Base-by-base conservation (phyloP, 257 asterid species). In the Solanum clarkiae region DNA sequence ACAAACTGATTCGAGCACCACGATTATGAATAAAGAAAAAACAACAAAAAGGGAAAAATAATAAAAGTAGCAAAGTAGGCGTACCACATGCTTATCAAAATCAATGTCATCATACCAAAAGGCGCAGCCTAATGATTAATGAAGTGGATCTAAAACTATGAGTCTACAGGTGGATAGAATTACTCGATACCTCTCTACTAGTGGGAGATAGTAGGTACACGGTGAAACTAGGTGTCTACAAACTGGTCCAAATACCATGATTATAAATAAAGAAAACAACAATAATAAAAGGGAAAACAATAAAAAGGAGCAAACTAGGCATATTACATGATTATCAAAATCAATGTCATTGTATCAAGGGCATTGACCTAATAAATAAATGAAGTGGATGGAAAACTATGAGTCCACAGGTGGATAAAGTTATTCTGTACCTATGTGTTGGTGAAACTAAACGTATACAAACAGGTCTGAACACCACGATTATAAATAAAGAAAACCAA, bases 301-400 rank as follows among this genome's bases (percentile, higher is more conserved):
- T 55, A 36, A 81, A 18, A 54, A 51, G 11, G 83, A 80, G 84
- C 44, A 44, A 45, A 77, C 16, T 59, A 56, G 57, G 42, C 71
- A 82, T 87, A 97, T 98, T 94, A 88, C 87, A 45, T 92, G 98
- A 32, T 92, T 94, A 63, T 90, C 87, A 86, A 94, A 92, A 91
- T 97, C 98, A 63, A 95, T 90, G 22, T 90, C 92, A 3, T 83
- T 90, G 82, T 36, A 36, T 36, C 55, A 51, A 51, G 55, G 17
- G 55, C 10, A 44, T 8, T 51, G 15, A 12, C 55, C 16, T 51
- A 11, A 15, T 51, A 15, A 32, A 4, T 51, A 15, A 51, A 51
- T 12, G 22, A 17, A 17, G 4, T 16, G 10, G 62, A 10, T 53
- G 4, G 56, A 53, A 4, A 53, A 13, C 18, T 1, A 53, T 13